Conservation (phyloP, 768 basidiomycete genomes). For the Leccinum rimulosum region DNA sequence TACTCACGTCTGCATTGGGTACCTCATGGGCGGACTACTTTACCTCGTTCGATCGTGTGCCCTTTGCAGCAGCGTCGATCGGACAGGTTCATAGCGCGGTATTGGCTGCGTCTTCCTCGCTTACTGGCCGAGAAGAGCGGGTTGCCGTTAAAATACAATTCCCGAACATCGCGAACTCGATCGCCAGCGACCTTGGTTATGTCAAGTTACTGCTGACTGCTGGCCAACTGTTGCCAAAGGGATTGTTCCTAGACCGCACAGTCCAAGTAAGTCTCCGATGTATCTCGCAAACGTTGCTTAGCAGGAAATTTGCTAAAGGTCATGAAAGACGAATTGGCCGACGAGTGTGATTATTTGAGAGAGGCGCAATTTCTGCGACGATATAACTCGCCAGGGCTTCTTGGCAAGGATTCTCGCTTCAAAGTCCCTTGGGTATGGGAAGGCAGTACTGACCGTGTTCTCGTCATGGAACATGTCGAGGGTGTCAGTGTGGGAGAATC, state of each 20-base stretch:
- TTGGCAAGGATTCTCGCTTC: constrained; percentile 65
- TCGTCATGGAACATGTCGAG: constrained; percentile 85
- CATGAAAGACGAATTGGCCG: constrained; percentile 84
- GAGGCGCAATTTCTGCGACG: constrained; percentile 71
- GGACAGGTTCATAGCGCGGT: constrained; percentile 89
- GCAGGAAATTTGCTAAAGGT: constrained; percentile 44
- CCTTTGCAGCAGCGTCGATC: constrained; percentile 95
- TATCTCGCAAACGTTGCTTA: not conserved
- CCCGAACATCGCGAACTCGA: constrained; percentile 85
- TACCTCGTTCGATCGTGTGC: constrained; percentile 72
- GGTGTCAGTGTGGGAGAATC: constrained; percentile 80
- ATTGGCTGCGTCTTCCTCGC: constrained; percentile 50
- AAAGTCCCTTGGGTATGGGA: constrained; percentile 87
- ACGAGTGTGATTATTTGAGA: constrained; percentile 88
- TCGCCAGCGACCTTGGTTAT: constrained; percentile 84
- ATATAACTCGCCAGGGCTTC: constrained; percentile 51
- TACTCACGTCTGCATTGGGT: constrained; percentile 73
- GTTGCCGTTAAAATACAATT: constrained; percentile 94
- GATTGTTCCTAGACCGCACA: constrained; percentile 87
- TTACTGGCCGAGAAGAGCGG: constrained; percentile 51
- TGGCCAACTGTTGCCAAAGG: constrained; percentile 78
- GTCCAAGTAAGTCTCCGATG: constrained; percentile 49
- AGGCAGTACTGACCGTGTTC: constrained; percentile 73
- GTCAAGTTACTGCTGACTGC: constrained; percentile 79
- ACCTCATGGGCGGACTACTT: constrained; percentile 72